phyloP scores from a whole-genome alignment of 2,329 filamentous ascomycete genomes.

The Fusarium albosuccineum region DNA sequence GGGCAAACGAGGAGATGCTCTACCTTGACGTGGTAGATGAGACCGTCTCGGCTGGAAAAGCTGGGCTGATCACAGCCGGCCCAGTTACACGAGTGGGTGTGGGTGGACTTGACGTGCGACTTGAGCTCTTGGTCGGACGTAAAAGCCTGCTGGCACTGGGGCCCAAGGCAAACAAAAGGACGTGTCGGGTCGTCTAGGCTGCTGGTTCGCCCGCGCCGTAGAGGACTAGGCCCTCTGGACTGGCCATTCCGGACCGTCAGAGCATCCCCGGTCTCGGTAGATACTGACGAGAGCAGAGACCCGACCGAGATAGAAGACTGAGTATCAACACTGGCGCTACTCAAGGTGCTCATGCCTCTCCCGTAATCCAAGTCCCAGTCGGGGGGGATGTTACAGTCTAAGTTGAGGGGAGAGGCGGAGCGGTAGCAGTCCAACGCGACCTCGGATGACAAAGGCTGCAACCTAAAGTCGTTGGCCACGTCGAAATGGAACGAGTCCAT shows the following conservation, averaged over 20 bases:
- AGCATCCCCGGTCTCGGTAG: conserved; percentile 47
- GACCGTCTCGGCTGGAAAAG: conserved; percentile 54
- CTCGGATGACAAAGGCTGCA: conserved; percentile 14
- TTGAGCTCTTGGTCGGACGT: conserved; percentile 41
- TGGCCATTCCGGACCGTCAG: conserved; percentile 26
- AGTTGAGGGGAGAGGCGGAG: conserved; percentile 28
- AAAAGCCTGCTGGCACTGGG: conserved; percentile 45
- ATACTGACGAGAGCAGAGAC: conserved; percentile 48
- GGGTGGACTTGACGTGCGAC: conserved; percentile 43
- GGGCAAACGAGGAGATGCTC: conserved; percentile 60
- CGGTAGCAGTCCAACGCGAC: conserved; percentile 25
- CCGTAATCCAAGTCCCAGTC: conserved; percentile 9
- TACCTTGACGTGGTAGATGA: conserved; percentile 59
- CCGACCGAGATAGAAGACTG: conserved; percentile 46
- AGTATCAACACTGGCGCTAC: conserved; percentile 42
- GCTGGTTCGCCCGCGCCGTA: conserved; percentile 23
- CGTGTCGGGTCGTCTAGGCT: conserved; percentile 27
- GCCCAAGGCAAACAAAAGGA: conserved; percentile 46
- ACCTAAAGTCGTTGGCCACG: not conserved
- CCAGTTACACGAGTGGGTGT: conserved; percentile 57
- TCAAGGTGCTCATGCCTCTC: conserved; percentile 43
- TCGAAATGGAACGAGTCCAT: not conserved
- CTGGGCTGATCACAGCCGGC: conserved; percentile 51
- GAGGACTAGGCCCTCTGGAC: conserved; percentile 46
- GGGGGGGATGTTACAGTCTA: conserved; percentile 11